Evolutionary conservation across 2,329 filamentous ascomycete species (phyloP).

Genomic region (Fusarium pininemorale): DNA sequence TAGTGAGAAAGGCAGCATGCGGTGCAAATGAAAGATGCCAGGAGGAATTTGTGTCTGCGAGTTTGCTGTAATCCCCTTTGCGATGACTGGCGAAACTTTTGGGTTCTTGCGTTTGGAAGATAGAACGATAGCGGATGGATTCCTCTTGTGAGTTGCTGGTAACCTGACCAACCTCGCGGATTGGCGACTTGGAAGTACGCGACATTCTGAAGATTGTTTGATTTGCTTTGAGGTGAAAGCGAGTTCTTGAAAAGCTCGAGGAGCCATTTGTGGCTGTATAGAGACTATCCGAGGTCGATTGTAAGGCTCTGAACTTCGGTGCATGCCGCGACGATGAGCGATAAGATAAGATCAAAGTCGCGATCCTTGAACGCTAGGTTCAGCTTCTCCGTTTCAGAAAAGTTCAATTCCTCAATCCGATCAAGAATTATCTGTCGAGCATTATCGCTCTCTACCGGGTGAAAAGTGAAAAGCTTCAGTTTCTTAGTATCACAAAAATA

Average conservation of each 20-base stretch:
- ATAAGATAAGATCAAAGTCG: background rate
- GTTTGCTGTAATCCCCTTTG: fast-evolving
- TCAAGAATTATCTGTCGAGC: fast-evolving
- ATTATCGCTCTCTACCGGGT: background rate
- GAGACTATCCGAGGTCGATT: background rate
- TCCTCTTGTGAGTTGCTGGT: background rate
- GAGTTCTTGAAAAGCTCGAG: background rate
- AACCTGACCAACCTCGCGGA: background rate
- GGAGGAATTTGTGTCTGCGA: background rate
- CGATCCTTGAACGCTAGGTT: fast-evolving
- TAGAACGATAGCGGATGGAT: background rate
- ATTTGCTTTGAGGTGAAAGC: fast-evolving
- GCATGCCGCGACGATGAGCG: background rate
- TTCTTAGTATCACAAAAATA: background rate
- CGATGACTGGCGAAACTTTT: background rate
- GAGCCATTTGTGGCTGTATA: background rate
- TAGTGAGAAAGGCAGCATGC: background rate
- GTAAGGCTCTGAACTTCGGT: background rate
- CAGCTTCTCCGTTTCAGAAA: background rate
- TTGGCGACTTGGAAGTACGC: background rate
- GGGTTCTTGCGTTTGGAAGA: background rate
- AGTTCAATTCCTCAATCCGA: background rate
- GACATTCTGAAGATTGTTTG: background rate
- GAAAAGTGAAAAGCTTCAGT: background rate
- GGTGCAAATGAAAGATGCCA: background rate